Conservation (phyloP, 306 rosid genomes). For the Gastrolobium villosum region DNA sequence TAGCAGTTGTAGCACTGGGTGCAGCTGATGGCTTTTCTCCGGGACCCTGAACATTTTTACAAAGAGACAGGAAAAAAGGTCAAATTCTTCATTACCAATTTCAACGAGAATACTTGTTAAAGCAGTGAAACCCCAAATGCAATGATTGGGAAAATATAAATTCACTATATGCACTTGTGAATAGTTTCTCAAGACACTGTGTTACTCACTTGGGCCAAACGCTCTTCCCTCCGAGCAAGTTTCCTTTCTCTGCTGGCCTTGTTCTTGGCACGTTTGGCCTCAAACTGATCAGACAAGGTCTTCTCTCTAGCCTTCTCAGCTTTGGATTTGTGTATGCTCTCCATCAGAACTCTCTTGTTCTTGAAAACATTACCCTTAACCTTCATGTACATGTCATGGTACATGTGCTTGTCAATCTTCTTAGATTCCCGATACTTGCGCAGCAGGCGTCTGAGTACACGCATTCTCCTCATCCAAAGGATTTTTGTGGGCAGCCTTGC, state of each 20-base stretch:
- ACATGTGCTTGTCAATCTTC: constrained; percentile 98
- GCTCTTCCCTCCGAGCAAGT: constrained; percentile 89
- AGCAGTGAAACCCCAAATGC: neutral
- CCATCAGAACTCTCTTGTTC: constrained; percentile 96
- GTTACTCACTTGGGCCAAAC: constrained; percentile 78
- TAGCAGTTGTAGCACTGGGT: constrained; percentile 52
- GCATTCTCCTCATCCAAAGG: constrained; percentile 99
- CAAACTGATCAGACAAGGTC: constrained; percentile 93
- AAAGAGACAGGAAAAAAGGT: neutral
- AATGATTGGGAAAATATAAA: neutral
- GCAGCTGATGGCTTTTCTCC: constrained; percentile 64
- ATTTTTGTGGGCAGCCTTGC: constrained; percentile 95
- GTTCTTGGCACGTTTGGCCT: constrained; percentile 96
- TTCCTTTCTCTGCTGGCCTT: constrained; percentile 97
- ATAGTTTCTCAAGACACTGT: neutral
- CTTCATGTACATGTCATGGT: constrained; percentile 98
- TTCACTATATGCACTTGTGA: too few relatives aligned
- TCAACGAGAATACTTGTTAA: neutral
- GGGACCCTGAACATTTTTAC: constrained; percentile 71
- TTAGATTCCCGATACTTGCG: constrained; percentile 94
- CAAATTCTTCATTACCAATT: neutral
- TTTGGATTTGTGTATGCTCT: constrained; percentile 95
- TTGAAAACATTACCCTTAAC: constrained; percentile 98
- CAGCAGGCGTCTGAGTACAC: constrained; percentile 92
- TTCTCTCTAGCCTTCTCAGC: constrained; percentile 99